These are phyloP conservation scores for Spizellomyces punctatus DNA, from an alignment of 192 early-diverging fungal species.

Conservation along the genomic window DNA sequence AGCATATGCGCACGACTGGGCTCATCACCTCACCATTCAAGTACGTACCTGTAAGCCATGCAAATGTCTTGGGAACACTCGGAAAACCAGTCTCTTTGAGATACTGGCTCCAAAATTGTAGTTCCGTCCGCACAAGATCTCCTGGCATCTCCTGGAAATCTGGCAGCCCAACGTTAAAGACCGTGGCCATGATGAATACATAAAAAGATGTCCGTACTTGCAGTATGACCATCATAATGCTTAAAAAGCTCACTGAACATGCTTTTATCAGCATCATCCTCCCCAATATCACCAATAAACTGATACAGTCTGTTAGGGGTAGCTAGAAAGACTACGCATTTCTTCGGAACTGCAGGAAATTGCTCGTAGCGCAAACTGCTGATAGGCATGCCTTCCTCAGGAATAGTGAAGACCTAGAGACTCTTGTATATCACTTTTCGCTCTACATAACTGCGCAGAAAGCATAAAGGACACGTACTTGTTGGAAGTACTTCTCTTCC, in stretches of 20 bases:
- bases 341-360: conserved; percentile 71
- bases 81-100: conserved; percentile 64
- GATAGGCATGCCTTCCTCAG: conserved; percentile 69
- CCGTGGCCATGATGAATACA: neutral
- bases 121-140: conserved; percentile 50
- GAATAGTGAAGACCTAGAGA: conserved; percentile 68
- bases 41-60: conserved; percentile 80
- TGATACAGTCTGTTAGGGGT: conserved; percentile 91
- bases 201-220: conserved; percentile 47
- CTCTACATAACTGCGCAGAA: conserved; percentile 21
- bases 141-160: conserved; percentile 71
- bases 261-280: conserved; percentile 52
- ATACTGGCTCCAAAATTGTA: conserved; percentile 72
- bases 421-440: conserved; percentile 11
- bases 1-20: neutral
- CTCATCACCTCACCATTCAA: neutral
- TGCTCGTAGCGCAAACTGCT: conserved; percentile 81
- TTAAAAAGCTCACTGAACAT: conserved; percentile 82
- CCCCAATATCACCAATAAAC: conserved; percentile 69
- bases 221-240: conserved; percentile 62
- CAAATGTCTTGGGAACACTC: conserved; percentile 76
- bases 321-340: conserved; percentile 78
- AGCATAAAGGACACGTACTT: conserved; percentile 41
- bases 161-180: conserved; percentile 2
- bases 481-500: conserved; percentile 78